A percentile compares a stretch with the other conserved stretches of the same genome.
phyloP scores from a whole-genome alignment of 441 rosid genomes.

The Corymbia calophylla region DNA sequence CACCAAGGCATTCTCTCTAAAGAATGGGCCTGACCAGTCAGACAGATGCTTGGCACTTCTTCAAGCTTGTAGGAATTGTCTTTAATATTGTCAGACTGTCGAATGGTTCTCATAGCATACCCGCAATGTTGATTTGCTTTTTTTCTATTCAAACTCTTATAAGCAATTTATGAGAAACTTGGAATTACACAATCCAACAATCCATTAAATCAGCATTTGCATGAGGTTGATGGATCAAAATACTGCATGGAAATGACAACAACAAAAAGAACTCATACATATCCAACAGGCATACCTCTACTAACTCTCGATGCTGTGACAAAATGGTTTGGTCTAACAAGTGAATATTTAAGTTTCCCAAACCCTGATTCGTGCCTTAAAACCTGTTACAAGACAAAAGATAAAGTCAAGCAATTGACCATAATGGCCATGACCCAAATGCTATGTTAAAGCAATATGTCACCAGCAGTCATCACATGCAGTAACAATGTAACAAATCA shows the following conservation, averaged over 20 bases:
- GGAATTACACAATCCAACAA: not conserved
- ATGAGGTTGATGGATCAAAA: not conserved
- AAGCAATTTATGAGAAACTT: not conserved
- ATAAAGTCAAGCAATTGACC: not conserved
- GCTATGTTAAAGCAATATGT: not conserved
- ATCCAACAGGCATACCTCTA: conserved; percentile 26
- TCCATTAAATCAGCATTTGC: not conserved
- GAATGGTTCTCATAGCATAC: not conserved
- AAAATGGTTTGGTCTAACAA: conserved; percentile 33
- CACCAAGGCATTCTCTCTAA: not conserved
- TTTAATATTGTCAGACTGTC: not conserved
- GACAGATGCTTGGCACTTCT: not conserved
- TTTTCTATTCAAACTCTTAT: not conserved
- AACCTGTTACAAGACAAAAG: conserved; percentile 28
- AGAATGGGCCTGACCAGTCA: not conserved
- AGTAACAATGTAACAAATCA: not conserved
- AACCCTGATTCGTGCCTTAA: conserved; percentile 44
- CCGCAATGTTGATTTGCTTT: not conserved
- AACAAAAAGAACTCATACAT: not conserved
- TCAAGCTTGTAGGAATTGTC: not conserved
- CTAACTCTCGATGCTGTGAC: conserved; percentile 22
- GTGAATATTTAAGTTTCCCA: conserved; percentile 31
- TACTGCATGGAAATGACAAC: not conserved
- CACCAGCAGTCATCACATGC: not conserved
- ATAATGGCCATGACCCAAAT: not conserved